Conservation (phyloP, 331 rosid species). For the Pyracantha coccinea region DNA sequence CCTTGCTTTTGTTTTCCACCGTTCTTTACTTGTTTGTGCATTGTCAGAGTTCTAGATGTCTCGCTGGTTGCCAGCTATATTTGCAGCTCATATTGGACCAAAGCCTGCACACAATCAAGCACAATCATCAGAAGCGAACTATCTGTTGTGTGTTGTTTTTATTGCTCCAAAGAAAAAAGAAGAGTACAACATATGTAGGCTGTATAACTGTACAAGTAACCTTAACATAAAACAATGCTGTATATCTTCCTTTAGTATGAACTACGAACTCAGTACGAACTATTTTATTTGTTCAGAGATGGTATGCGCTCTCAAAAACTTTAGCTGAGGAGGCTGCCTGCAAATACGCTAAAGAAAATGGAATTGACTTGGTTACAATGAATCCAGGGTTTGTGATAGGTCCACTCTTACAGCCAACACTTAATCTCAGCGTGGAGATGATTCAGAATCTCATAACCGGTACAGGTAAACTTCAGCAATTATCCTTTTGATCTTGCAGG, state of each 20-base stretch:
- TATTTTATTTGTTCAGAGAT: not conserved
- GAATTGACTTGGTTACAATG: slow-evolving; percentile 3
- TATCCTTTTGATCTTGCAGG: not conserved
- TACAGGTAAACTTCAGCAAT: not conserved
- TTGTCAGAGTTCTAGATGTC: not conserved
- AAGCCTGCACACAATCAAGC: too few species aligned
- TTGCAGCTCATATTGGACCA: not conserved
- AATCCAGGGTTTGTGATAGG: not conserved
- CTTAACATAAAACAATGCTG: too few species aligned
- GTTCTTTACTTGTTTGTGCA: not conserved
- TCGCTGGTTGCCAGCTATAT: not conserved
- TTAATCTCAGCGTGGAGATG: not conserved
- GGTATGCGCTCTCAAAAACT: slow-evolving; percentile 12
- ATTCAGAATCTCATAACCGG: not conserved
- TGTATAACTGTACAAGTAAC: not conserved
- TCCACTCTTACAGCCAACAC: slow-evolving; percentile 20
- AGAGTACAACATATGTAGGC: not conserved
- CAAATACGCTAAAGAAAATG: slow-evolving; percentile 1
- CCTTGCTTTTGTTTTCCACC: not conserved
- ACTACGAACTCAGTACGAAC: not conserved
- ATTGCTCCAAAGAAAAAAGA: too few species aligned
- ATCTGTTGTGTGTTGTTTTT: too few species aligned
- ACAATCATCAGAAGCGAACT: too few species aligned
- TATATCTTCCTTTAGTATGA: not conserved
- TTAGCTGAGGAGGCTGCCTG: slow-evolving; percentile 22